Evolutionary conservation across 2,329 filamentous ascomycete species (phyloP).

Genomic region (Elsinoe batatas): DNA sequence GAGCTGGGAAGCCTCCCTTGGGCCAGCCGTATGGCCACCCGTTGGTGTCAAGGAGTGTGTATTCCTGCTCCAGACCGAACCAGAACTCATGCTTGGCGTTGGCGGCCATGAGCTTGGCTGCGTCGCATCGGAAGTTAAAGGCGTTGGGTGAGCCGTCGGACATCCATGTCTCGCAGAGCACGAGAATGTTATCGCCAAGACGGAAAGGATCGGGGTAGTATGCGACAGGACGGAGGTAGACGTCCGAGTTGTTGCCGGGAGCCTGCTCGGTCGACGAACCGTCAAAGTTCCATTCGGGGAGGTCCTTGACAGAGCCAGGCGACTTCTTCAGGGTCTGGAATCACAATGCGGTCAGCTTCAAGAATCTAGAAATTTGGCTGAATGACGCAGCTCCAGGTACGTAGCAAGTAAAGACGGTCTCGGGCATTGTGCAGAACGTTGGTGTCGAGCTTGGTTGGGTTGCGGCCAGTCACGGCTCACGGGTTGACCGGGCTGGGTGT

Average conservation of each 20-base stretch:
- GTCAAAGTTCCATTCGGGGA: constrained; percentile 73
- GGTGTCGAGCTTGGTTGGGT: constrained; percentile 7
- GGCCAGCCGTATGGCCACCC: constrained; percentile 92
- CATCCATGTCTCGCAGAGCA: constrained; percentile 91
- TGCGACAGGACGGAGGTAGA: constrained; percentile 86
- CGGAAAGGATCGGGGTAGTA: constrained; percentile 91
- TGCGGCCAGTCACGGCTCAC: constrained; percentile 6
- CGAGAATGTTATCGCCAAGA: constrained; percentile 79
- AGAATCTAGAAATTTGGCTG: background rate
- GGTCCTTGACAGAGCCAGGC: constrained; percentile 50
- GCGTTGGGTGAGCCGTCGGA: constrained; percentile 92
- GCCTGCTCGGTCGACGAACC: constrained; percentile 90
- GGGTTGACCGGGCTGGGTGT: constrained; percentile 1
- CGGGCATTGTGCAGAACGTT: background rate
- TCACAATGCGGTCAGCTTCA: constrained; percentile 7
- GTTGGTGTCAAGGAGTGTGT: constrained; percentile 78
- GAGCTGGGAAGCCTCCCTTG: constrained; percentile 76
- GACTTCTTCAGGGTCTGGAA: constrained; percentile 53
- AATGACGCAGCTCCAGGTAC: constrained; percentile 5
- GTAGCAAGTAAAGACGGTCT: background rate
- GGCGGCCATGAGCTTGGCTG: constrained; percentile 77
- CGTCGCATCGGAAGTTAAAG: constrained; percentile 95
- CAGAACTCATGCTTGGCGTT: constrained; percentile 77
- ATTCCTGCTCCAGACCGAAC: constrained; percentile 98
- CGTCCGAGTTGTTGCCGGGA: constrained; percentile 89